A percentile compares a stretch with the other conserved stretches of the same genome.
These are phyloP conservation scores for Colletotrichum sp. DNA, from an alignment of 2,329 filamentous ascomycete species.

Conservation along the genomic window DNA sequence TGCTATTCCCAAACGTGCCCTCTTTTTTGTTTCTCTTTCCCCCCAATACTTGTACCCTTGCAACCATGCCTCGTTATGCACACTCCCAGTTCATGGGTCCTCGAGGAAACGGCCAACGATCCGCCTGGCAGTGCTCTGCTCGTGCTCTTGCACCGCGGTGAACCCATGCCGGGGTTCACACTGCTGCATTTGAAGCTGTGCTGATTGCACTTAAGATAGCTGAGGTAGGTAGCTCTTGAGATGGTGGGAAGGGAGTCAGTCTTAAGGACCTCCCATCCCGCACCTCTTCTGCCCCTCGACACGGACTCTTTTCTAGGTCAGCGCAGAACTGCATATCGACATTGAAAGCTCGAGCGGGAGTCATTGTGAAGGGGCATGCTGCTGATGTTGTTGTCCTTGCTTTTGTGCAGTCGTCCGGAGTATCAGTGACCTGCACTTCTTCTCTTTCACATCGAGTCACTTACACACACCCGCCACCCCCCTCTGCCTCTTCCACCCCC, in stretches of 20 bases:
- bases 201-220: background rate
- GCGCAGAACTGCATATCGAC: background rate
- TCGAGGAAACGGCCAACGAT: background rate
- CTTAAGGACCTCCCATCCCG: background rate
- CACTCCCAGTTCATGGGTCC: background rate
- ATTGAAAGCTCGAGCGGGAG: background rate
- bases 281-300: background rate
- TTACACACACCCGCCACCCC: background rate
- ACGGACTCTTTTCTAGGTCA: background rate
- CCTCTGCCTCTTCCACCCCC: background rate
- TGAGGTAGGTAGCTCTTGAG: background rate
- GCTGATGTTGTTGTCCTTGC: background rate
- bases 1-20: background rate
- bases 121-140: background rate
- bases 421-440: background rate
- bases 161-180: background rate
- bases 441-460: background rate
- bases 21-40: background rate
- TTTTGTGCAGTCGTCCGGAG: slow-evolving; percentile 9
- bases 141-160: background rate
- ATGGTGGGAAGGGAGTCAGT: background rate
- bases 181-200: background rate
- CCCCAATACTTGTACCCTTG: background rate
- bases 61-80: background rate
- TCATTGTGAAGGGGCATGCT: background rate